Conservation (phyloP, 768 basidiomycete genomes). For the Phlebiopsis gigantea region DNA sequence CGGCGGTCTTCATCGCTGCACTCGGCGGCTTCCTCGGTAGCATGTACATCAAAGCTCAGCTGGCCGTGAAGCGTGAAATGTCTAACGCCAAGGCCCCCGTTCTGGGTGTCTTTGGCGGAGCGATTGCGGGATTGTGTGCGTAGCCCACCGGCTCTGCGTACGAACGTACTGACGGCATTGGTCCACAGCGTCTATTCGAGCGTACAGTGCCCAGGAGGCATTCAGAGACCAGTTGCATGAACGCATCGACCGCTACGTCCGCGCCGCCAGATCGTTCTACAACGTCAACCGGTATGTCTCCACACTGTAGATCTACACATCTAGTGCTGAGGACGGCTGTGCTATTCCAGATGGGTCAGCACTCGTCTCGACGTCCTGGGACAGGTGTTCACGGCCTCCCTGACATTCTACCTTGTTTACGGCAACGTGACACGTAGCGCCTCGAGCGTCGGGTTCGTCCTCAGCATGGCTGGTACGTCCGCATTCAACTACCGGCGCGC, state of each 20-base stretch:
- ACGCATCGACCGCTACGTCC: conserved; percentile 45
- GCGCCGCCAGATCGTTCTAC: conserved; percentile 40
- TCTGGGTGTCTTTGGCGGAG: conserved; percentile 49
- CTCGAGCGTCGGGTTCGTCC: conserved; percentile 34
- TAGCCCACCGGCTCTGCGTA: conserved; percentile 4
- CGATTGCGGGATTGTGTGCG: conserved; percentile 44
- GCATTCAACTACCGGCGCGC: background rate
- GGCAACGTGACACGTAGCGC: conserved; percentile 35
- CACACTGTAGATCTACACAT: background rate
- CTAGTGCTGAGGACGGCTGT: background rate
- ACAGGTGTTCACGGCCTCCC: conserved; percentile 41
- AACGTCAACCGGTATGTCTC: conserved; percentile 36
- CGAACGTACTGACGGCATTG: background rate
- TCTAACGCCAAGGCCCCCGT: conserved; percentile 46
- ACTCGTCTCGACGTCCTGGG: conserved; percentile 54
- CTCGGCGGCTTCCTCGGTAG: conserved; percentile 43
- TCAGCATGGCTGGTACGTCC: conserved; percentile 33
- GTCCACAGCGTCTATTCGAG: conserved; percentile 41
- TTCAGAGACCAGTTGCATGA: conserved; percentile 37
- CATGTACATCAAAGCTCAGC: conserved; percentile 55
- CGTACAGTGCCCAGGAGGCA: conserved; percentile 48
- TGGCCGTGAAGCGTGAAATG: conserved; percentile 57
- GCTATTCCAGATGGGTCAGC: conserved; percentile 21
- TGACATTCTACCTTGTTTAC: conserved; percentile 53
- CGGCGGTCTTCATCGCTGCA: conserved; percentile 32